These are phyloP conservation scores for Erodium texanum DNA, from an alignment of 441 rosid species.

Conservation along the genomic window DNA sequence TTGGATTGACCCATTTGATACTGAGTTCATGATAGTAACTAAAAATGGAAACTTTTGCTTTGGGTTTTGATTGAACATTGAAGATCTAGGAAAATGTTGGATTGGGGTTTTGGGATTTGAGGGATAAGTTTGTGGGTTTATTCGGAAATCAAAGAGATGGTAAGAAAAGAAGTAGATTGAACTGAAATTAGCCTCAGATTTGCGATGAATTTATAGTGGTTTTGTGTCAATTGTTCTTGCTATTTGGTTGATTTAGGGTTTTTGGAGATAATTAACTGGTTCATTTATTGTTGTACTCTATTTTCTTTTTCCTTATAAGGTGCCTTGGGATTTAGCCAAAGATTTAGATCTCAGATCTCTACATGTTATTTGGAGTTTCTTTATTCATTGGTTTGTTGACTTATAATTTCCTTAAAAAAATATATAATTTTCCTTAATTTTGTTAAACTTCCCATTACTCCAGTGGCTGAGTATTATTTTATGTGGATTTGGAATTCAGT, in stretches of 20 bases:
- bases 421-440: background rate
- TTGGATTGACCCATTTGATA: too few species aligned
- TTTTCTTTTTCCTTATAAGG: background rate
- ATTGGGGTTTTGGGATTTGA: background rate
- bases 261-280: background rate
- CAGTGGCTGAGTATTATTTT: background rate
- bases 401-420: background rate
- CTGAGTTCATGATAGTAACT: background rate
- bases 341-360: slow-evolving; percentile 3
- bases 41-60: background rate
- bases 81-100: background rate
- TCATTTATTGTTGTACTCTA: background rate
- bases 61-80: background rate
- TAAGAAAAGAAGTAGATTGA: background rate
- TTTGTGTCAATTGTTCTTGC: background rate
- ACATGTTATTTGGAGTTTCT: background rate
- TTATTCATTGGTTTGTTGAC: background rate
- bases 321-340: background rate
- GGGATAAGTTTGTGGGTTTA: background rate
- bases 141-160: too few species aligned
- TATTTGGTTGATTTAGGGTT: background rate
- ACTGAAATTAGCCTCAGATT: background rate
- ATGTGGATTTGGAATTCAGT: too few species aligned
- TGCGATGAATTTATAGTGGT: background rate
- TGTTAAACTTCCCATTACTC: background rate